Evolutionary conservation across 2,329 filamentous ascomycete species (phyloP), one percentile per base, ranked within the genome.

Genomic region (Epichloe elymi): DNA sequence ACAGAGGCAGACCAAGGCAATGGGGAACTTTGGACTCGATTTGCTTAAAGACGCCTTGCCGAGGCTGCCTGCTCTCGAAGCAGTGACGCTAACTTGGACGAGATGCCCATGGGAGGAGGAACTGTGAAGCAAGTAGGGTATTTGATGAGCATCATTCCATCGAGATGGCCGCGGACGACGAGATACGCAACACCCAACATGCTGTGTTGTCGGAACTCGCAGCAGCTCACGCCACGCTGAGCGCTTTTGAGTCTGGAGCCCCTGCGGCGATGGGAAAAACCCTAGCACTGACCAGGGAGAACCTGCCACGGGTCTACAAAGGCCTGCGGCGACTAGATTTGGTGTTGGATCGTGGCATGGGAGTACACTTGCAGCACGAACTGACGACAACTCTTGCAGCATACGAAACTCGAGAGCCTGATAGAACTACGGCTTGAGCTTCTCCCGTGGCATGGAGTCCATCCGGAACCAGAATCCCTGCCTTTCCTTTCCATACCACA

Each of bases 1-100:
- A 26, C 64, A 66, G 54, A 59, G 57, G 46, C 60, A 57, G 23
- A 64, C 64, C 10, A 50, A 51, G 40, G 14, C 15, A 3, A 11
- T 23, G 15, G 17, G 17, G 30, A 3, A 1, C 11, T 46, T 47
- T 20, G 35, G 36, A 37, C 39, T 48, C 14, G 43, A 50, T 36
- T 33, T 51, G 5, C 35, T 51, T 7, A 14, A 35, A 38, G 35
- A 35, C 3, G 55, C 55, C 12, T 17, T 62, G 15, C 47, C 17
- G 48, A 45, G 53, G 8, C 45, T 62, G 5, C 49, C 53, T 14
- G 57, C 55, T 42, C 57, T 62, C n/a, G 54, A 55, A 35, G 53
- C 55, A 4, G 20, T 61, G 15, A 55, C 36, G 15, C 49, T 62
- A 35, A 60, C 59, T 15, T 62, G 60, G 60, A 50, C 42, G 10